phyloP scores from a whole-genome alignment of 345 rosid species.

The Eutrema japonicum region DNA sequence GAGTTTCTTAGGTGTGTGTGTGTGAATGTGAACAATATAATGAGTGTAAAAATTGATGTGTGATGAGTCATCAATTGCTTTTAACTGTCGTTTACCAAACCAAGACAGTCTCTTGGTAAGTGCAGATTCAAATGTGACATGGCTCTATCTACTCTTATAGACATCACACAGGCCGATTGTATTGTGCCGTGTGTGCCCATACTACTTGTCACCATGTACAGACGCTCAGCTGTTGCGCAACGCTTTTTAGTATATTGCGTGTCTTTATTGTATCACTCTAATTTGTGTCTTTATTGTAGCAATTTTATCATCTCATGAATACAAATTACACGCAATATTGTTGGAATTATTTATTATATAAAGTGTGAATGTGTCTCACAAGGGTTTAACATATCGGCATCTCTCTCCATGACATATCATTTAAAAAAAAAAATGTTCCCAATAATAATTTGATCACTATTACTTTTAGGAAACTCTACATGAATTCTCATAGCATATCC shows the following conservation, averaged over 20 bases:
- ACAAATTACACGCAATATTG: no score
- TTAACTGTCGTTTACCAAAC: conserved; percentile 42
- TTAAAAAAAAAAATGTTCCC: no score
- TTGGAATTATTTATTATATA: no score
- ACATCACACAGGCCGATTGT: conserved; percentile 1
- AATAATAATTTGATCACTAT: no score
- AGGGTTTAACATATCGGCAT: no score
- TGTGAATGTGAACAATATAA: conserved; percentile 22
- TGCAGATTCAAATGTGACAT: conserved; percentile 33
- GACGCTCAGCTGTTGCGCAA: not conserved
- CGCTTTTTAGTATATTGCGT: not conserved
- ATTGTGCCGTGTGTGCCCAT: conserved; percentile 25
- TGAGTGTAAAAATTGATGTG: conserved; percentile 8
- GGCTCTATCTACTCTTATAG: conserved; percentile 34
- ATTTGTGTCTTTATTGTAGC: not conserved
- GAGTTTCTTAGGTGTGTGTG: conserved; percentile 6
- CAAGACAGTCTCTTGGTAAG: conserved; percentile 34
- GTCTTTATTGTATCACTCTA: conserved; percentile 6
- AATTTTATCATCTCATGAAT: no score
- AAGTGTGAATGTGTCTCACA: no score
- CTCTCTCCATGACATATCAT: no score
- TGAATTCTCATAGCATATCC: no score
- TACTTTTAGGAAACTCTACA: no score
- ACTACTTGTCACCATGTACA: conserved; percentile 33
- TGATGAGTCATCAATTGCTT: conserved; percentile 38